These are phyloP conservation scores for Pyricularia sp. DNA, from an alignment of 2,329 filamentous ascomycete species.

Conservation along the genomic window DNA sequence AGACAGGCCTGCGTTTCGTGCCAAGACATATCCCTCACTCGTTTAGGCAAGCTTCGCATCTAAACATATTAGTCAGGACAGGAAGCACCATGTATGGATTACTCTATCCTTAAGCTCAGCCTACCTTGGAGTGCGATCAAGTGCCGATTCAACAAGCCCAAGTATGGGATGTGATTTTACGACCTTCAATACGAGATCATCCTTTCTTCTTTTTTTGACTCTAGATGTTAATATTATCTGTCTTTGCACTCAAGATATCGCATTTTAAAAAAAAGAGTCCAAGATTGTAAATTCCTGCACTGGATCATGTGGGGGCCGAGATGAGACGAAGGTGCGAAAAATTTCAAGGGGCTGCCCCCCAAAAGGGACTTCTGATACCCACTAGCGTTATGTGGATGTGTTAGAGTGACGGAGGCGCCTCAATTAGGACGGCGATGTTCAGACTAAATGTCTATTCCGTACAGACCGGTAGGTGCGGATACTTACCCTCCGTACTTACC, in stretches of 20 bases:
- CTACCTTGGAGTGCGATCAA: too few relatives aligned
- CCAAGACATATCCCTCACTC: not conserved
- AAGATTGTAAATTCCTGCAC: not conserved
- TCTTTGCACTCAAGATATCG: too few relatives aligned
- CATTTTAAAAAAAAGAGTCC: not conserved
- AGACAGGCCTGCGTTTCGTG: not conserved
- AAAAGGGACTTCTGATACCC: not conserved
- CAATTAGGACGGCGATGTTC: not conserved
- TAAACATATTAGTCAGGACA: not conserved
- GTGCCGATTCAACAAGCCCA: too few relatives aligned
- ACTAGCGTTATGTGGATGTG: not conserved
- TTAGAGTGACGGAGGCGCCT: not conserved
- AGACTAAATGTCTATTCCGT: not conserved
- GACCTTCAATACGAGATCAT: too few relatives aligned
- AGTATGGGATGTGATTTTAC: too few relatives aligned
- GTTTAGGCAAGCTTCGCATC: not conserved
- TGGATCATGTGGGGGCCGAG: not conserved
- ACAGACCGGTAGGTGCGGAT: not conserved
- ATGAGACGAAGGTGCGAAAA: not conserved
- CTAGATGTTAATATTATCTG: too few relatives aligned
- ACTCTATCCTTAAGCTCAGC: too few relatives aligned
- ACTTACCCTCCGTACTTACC: not conserved
- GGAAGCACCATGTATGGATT: not conserved
- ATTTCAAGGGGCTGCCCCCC: not conserved
- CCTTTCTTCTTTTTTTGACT: too few relatives aligned